phyloP scores from a whole-genome alignment of 208 protist species.

The Tritrichomonas musculus region DNA sequence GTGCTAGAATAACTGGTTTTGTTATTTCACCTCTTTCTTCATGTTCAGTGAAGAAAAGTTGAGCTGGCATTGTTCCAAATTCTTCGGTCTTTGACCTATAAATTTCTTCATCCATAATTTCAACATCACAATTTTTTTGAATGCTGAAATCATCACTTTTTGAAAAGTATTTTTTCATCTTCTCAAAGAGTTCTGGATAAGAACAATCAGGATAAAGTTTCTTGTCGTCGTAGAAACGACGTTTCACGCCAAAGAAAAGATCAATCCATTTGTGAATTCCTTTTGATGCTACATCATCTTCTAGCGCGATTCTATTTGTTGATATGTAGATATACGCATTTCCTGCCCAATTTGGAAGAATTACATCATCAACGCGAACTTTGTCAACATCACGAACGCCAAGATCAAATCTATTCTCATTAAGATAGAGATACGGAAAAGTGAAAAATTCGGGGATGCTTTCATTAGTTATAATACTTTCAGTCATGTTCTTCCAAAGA shows the following conservation, averaged over 20 bases:
- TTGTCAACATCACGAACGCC: neutral
- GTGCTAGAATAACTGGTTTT: too few species aligned
- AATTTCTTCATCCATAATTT: neutral
- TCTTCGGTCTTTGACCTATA: neutral
- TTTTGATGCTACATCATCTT: conserved; percentile 61
- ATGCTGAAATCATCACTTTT: too few species aligned
- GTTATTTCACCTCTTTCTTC: neutral
- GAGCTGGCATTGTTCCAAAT: neutral
- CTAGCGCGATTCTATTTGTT: conserved; percentile 46
- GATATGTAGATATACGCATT: conserved; percentile 42
- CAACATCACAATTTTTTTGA: neutral
- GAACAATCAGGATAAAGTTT: neutral
- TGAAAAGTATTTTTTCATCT: too few species aligned
- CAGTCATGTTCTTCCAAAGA: neutral
- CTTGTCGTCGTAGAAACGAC: neutral
- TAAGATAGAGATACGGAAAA: neutral
- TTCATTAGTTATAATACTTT: neutral
- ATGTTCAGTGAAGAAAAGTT: neutral
- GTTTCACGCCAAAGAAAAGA: conserved; percentile 78
- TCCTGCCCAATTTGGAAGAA: conserved; percentile 49
- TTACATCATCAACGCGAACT: conserved; percentile 33
- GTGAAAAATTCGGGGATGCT: neutral
- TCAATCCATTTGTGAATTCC: conserved; percentile 90
- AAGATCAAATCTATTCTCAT: neutral
- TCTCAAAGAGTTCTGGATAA: neutral